A percentile compares a stretch with the other conserved stretches of the same genome.
Evolutionary conservation across 306 rosid species (phyloP).

Genomic region (Corylus americana): DNA sequence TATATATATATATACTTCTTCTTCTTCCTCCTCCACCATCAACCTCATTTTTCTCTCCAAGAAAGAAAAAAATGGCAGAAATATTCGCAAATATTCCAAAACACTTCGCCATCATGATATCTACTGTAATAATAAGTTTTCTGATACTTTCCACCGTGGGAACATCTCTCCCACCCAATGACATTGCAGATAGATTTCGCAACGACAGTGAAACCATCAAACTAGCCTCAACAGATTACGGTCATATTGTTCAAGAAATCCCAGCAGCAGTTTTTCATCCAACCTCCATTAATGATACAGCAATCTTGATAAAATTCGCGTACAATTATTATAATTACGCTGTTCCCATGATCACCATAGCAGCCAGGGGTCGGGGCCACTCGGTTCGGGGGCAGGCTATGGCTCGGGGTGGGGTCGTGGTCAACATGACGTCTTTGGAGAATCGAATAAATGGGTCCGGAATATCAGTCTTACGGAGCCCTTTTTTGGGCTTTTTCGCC

Average conservation of each 20-base stretch:
- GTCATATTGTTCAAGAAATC: conserved; percentile 44
- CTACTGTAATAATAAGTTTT: not conserved
- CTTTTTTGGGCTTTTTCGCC: conserved; percentile 37
- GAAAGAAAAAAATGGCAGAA: not conserved
- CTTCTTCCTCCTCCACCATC: too few relatives aligned
- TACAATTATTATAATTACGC: conserved; percentile 20
- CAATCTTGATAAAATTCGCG: conserved; percentile 39
- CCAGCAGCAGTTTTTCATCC: conserved; percentile 58
- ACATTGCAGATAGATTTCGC: conserved; percentile 29
- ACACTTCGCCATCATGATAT: not conserved
- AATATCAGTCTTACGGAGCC: conserved; percentile 29
- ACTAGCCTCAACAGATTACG: conserved; percentile 66
- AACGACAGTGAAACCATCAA: conserved; percentile 44
- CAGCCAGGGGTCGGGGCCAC: conserved; percentile 77
- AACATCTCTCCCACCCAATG: conserved; percentile 27
- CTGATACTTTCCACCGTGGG: not conserved
- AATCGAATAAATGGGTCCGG: conserved; percentile 25
- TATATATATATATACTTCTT: too few relatives aligned
- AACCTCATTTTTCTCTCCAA: not conserved
- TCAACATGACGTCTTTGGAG: conserved; percentile 60
- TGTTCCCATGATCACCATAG: conserved; percentile 27
- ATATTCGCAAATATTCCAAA: not conserved
- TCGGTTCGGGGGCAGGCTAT: conserved; percentile 77
- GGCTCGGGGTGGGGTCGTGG: conserved; percentile 65
- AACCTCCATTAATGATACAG: conserved; percentile 40